Conservation (phyloP, 2,329 filamentous ascomycete species). For the Fusarium succisae region DNA sequence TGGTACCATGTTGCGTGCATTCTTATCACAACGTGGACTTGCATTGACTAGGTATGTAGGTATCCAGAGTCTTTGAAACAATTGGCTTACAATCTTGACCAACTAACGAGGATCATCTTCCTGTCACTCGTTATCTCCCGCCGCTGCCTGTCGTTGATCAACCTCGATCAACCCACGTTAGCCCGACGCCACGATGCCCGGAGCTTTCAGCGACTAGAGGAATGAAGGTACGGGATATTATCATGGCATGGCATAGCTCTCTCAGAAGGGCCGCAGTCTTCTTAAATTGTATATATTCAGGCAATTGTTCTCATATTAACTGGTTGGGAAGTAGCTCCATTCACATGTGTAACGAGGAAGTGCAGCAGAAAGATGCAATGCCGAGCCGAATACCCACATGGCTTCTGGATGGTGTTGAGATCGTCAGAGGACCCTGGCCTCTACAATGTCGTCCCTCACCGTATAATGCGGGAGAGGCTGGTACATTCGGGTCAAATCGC, state of each 20-base stretch:
- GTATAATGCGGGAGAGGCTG: conserved; percentile 18
- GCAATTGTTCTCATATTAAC: neutral
- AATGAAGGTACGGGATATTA: neutral
- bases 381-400: conserved; percentile 26
- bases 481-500: neutral
- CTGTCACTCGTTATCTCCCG: conserved; percentile 3
- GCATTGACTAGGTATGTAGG: neutral
- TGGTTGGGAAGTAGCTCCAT: neutral
- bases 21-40: conserved; percentile 15
- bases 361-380: neutral
- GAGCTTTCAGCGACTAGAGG: conserved; percentile 1
- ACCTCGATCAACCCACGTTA: neutral
- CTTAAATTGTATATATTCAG: neutral
- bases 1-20: neutral
- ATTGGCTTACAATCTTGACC: conserved; percentile 8
- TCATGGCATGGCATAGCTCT: neutral
- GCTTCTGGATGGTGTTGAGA: conserved; percentile 19
- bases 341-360: conserved; percentile 22
- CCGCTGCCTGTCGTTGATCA: neutral
- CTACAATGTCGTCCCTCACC: conserved; percentile 21
- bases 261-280: neutral
- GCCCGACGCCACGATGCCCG: neutral
- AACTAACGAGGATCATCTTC: neutral
- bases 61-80: neutral
- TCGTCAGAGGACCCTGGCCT: conserved; percentile 15